Evolutionary conservation across 345 rosid species (phyloP), one percentile per base, ranked within the genome.

Genomic region (Microthlaspi erraticum): DNA sequence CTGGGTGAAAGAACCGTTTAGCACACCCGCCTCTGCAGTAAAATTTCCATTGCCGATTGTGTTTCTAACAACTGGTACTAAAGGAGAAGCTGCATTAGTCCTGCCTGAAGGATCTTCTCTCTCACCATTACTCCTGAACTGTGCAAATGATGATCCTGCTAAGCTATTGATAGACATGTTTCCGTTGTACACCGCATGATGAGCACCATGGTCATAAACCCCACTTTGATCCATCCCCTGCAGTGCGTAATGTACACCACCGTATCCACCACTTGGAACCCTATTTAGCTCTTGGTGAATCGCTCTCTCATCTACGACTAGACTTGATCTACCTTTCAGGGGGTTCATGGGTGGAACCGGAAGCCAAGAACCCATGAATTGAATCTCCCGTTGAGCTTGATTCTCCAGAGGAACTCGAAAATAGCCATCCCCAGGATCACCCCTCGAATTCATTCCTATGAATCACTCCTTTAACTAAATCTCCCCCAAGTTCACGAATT

Each of bases 291-390:
- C 77, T 43, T 60, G 85, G 79, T 78, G 77, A 16, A 73, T 70
- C 16, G 32, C 71, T 45, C 79, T 46, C 6, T 62, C 72, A 54
- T 64, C 71, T 3, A 36, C 64, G 9, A 60, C 48, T 7, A 38
- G 45, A 74, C 66, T 70, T 4, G 82, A 72, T 81, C 74, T 64
- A 16, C 61, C 41, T 23, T 61, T 70, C 38, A 77, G 16, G 1
- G 77, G 81, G 54, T 84, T 84, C 33, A 54, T 74, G 4, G 87
- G 85, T 10, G 90, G 82, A 12, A 53, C 3, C 0, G 87, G 90
- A 33, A 79, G 54, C 86, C 85, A 88, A 53, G 81, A 53, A 75
- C 69, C 81, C 69, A 63, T 33, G 39, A 70, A 71, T 12, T 66
- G 72, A 32, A 71, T 65, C 39, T 76, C 79, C 6, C 23, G 52